Evolutionary conservation across 805 yeast species (phyloP).

Genomic region (Lipomyces orientalis): DNA sequence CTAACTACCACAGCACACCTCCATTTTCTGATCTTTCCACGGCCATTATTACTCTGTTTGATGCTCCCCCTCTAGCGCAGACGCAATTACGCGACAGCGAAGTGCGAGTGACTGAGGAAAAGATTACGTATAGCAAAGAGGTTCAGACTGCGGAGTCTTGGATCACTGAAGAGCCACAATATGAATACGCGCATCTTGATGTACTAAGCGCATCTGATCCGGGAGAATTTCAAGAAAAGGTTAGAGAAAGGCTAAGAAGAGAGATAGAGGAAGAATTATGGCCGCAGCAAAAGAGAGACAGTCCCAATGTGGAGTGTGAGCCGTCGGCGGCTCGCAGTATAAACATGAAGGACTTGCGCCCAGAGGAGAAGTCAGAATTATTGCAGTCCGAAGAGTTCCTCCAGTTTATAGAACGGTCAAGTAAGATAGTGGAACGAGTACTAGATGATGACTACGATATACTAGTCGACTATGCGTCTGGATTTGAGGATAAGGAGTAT

Average conservation of each 20-base stretch:
- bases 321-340: not conserved
- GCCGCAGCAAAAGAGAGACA: not conserved
- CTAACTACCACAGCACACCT: not conserved
- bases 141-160: conserved; percentile 41
- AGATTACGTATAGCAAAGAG: conserved; percentile 41
- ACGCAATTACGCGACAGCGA: not conserved
- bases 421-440: conserved; percentile 46
- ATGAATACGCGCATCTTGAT: not conserved
- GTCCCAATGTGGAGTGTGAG: not conserved
- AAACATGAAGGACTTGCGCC: not conserved
- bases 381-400: conserved; percentile 9
- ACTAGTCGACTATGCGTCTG: conserved; percentile 42
- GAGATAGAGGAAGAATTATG: conserved; percentile 23
- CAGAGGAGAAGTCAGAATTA: conserved; percentile 8
- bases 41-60: conserved; percentile 16
- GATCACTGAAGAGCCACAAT: not conserved
- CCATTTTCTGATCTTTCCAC: not conserved
- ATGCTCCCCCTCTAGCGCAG: conserved; percentile 2
- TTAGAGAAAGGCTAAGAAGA: conserved; percentile 11
- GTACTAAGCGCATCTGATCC: not conserved
- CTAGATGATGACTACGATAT: conserved; percentile 44
- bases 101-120: not conserved
- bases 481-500: conserved; percentile 11
- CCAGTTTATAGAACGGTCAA: conserved; percentile 23
- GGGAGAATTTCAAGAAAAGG: not conserved